Base-by-base conservation (phyloP, 2,329 filamentous ascomycete species). In the Botrytis pseudocinerea region DNA sequence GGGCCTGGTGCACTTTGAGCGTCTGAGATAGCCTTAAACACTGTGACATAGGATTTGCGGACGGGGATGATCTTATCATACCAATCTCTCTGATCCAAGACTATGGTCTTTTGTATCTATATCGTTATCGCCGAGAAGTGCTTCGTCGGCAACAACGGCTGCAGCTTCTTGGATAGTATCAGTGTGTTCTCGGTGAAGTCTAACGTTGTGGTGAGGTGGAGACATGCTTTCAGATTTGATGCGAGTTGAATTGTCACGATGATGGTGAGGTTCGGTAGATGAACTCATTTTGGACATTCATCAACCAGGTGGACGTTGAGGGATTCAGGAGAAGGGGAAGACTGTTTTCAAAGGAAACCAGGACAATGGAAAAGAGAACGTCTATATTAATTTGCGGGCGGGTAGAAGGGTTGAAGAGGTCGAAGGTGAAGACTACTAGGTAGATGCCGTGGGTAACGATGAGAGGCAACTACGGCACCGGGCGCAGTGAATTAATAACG, bases 21-120 rank as follows among this genome's bases (percentile, higher is more conserved):
- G 18, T 46, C 20, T 46, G 40, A 5, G 62, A 32, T 46, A 20
- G 22, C 44, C 20, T 46, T 20, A 12, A 28, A 35, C 25, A 64
- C 42, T 46, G n/a, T 46, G 20, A 46, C 46, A 9, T 12, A 20
- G n/a, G 20, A n/a, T 22, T 64, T 14, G 25, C 40, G 32, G 12
- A 57, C 32, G 9, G n/a, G 51, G 9, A 4, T 4, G 10, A 22
- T 16, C 10, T n/a, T 12, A 48, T 40, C 65, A 22, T 74, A 78
- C 85, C 88, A 74, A 89, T 91, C 83, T 92, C 91, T 76, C 91
- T 91, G 75, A 89, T 90, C 85, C 89, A 91, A 78, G 93, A 85
- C 80, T 91, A 1, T 40, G 60, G 38, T 51, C 28, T 35, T 70
- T 69, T 25, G 20, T 46, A 20, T 71, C 66, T 16, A 59, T 69